A percentile compares a stretch with the other conserved stretches of the same genome.
Evolutionary conservation across 108 stramenopile species (phyloP).

Genomic region (Cyclotella choctawhatcheeana): DNA sequence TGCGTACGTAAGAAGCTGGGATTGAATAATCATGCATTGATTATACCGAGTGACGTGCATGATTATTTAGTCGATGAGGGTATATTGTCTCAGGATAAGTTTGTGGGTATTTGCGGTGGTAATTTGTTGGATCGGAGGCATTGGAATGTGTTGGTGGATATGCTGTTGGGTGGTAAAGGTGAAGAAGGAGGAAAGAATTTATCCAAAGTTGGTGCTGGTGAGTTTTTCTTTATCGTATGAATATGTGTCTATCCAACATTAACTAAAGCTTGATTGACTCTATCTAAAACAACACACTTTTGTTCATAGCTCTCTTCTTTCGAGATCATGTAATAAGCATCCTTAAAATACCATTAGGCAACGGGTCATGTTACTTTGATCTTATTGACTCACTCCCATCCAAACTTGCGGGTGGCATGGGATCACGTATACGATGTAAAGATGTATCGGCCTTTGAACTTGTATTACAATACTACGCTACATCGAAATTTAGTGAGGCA

Average conservation of each 20-base stretch:
- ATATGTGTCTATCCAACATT: neutral
- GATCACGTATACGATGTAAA: slow-evolving; percentile 80
- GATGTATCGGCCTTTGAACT: slow-evolving; percentile 61
- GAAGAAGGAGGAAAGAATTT: slow-evolving; percentile 25
- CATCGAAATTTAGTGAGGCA: slow-evolving; percentile 72
- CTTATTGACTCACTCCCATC: slow-evolving; percentile 84
- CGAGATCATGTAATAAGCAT: slow-evolving; percentile 91
- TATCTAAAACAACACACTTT: too few relatives aligned
- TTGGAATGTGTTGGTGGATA: slow-evolving; percentile 56
- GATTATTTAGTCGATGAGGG: slow-evolving; percentile 88
- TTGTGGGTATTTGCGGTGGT: slow-evolving; percentile 87
- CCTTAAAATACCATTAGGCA: slow-evolving; percentile 71
- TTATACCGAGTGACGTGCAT: slow-evolving; percentile 91
- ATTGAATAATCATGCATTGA: slow-evolving; percentile 73
- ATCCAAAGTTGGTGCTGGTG: slow-evolving; percentile 63
- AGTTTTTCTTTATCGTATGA: neutral
- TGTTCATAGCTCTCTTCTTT: slow-evolving; percentile 71
- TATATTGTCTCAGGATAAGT: slow-evolving; percentile 78
- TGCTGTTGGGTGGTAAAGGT: slow-evolving; percentile 47
- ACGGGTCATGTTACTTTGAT: slow-evolving; percentile 67
- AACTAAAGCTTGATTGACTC: too few relatives aligned
- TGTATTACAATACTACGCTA: slow-evolving; percentile 74
- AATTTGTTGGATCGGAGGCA: slow-evolving; percentile 74
- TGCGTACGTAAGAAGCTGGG: slow-evolving; percentile 77
- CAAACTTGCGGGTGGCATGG: slow-evolving; percentile 48